Base-by-base conservation (phyloP, 352 stramenopile species). In the Globisporangium cederbergense region DNA sequence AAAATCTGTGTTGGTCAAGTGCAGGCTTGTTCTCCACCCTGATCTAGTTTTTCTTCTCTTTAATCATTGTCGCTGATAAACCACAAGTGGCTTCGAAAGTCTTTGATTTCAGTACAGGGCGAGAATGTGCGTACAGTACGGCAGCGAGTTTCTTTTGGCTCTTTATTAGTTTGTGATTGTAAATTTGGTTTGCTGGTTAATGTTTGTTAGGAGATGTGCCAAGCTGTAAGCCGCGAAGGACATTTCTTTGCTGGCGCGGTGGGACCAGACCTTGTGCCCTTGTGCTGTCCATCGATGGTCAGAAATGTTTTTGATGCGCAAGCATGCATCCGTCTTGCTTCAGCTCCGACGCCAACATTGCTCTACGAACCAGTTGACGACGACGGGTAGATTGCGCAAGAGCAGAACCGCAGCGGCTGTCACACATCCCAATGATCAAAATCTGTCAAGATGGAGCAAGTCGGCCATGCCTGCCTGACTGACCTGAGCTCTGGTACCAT, bases 371-470 rank as follows among this genome's bases (percentile, higher is more conserved):
- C 38, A 45, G 38, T 18, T 45, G 38, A 18, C 38, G 38, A 28
- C 25, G 25, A 28, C 25, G 25, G 25, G 25, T 28, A 28, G 25
- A 1, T 28, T 28, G 25, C 25, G 4, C 16, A 46, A n/a, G 40
- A 16, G 40, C 40, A 46, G 40, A 14, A 28, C 4, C 18, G 45
- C 43, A 16, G 40, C 45, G 45, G 45, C 45, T 51, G 45, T 28
- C 45, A 51, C 45, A 51, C 45, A 28, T 16, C 45, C 45, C 45
- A 51, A n/a, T 51, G 45, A 51, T 51, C 45, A 51, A 9, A 28
- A 28, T 51, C 45, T 10, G 45, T 51, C 45, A 51, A 51, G 45
- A 16, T 51, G 45, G 18, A 51, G 45, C 45, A 51, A 28, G 45
- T 51, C 45, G 16, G 45, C n/a, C 45, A n/a, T 47, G 42, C 42